Evolutionary conservation across 257 asterid species (phyloP).

Genomic region (Solanum stenotomum): DNA sequence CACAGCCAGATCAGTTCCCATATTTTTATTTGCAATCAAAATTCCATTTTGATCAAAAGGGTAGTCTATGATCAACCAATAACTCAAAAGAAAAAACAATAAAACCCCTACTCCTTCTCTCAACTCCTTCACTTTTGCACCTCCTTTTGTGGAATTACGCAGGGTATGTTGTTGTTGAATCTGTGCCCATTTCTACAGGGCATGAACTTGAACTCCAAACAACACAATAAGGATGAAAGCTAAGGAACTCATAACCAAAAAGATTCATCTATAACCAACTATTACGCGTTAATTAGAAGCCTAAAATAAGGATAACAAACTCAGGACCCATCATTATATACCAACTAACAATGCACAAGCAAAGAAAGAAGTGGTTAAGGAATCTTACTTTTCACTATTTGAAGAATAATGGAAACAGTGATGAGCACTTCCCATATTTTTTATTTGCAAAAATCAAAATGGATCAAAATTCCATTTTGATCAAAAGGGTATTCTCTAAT

Average conservation of each 20-base stretch:
- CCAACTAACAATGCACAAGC: not conserved
- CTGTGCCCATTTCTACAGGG: not conserved
- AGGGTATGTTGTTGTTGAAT: not conserved
- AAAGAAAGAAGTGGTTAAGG: not conserved
- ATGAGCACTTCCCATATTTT: conserved; percentile 29
- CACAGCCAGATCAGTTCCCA: conserved; percentile 22
- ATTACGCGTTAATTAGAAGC: not conserved
- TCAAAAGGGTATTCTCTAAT: not conserved
- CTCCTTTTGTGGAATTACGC: not conserved
- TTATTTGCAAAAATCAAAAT: not conserved
- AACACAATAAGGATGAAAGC: not conserved
- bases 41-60: not conserved
- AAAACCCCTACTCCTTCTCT: not conserved
- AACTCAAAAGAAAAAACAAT: not conserved
- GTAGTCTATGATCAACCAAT: conserved; percentile 3
- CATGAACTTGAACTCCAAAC: not conserved
- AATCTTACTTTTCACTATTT: conserved; percentile 34
- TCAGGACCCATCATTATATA: not conserved
- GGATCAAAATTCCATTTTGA: not conserved
- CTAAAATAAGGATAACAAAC: not conserved
- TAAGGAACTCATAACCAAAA: not conserved
- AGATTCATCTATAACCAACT: not conserved
- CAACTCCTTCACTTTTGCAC: not conserved
- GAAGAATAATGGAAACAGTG: conserved; percentile 15
- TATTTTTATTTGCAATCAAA: conserved; percentile 10